Evolutionary conservation across 352 stramenopile species (phyloP), one percentile per base, ranked within the genome.

Genomic region (Pythium pyrilobum): DNA sequence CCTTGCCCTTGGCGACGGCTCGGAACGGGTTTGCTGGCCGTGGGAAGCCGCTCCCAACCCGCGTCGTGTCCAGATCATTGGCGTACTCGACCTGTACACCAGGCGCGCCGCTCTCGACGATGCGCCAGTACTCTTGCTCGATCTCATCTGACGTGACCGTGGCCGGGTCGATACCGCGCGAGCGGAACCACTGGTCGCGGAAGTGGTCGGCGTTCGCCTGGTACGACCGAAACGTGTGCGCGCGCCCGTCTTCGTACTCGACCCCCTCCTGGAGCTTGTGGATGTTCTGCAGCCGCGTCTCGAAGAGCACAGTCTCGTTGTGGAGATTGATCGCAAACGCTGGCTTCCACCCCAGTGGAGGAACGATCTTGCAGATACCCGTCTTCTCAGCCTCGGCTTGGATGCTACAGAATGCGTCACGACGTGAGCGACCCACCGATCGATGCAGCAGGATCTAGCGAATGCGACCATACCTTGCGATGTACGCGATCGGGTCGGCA

Each of bases 331-430:
- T 76, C n/a, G 72, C 69, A 56, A 85, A 89, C 15, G 69, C 55
- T 9, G 89, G 91, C 18, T 87, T 88, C 93, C 93, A 99, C 12
- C 92, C 96, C n/a, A 66, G 59, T 0, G 97, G 97, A 34, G 97
- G 96, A 1, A 99, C 91, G 60, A 99, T 99, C 71, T 98, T 99
- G 68, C 85, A 97, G 47, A 99, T 98, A n/a, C 96, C 97, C 58
- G 75, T 85, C 16, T 60, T 67, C 24, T 75, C 54, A 0, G 74
- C 81, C 32, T 81, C 65, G 16, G 65, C 60, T 56, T 86, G 76
- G 56, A 90, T 87, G 40, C 77, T 87, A 58, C 34, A 53, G 12
- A 39, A 3, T 21, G 24, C 12, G 18, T 8, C 4, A 45, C 13
- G 50, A 34, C 21, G 16, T 64, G 31, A 67, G 33, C 25, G 12